These are phyloP conservation scores for Tuber calosporum DNA, from an alignment of 495 filamentous ascomycete species.

Conservation along the genomic window DNA sequence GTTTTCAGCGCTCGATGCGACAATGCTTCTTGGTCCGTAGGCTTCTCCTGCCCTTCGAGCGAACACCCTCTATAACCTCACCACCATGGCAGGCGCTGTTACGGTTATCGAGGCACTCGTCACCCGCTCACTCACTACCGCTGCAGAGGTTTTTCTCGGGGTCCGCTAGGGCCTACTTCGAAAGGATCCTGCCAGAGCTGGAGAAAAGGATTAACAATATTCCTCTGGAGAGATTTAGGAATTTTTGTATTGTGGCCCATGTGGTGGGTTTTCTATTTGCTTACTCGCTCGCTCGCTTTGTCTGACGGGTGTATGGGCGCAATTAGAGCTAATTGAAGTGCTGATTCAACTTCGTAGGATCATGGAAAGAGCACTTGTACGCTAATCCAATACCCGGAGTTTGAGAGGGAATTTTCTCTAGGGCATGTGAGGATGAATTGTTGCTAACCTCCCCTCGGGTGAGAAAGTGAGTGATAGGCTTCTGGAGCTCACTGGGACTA, in stretches of 20 bases:
- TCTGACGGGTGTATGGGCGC: background rate
- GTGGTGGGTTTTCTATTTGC: slow-evolving; percentile 47
- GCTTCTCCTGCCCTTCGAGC: slow-evolving; percentile 24
- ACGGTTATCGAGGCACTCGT: background rate
- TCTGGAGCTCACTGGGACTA: slow-evolving; percentile 91
- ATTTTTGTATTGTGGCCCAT: slow-evolving; percentile 97
- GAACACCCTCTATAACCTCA: background rate
- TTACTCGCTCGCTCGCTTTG: background rate
- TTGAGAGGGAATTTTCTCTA: background rate
- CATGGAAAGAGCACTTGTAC: slow-evolving; percentile 85
- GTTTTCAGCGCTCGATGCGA: slow-evolving; percentile 23
- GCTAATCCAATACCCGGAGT: slow-evolving; percentile 1
- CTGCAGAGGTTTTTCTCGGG: slow-evolving; percentile 19
- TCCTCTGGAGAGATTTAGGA: slow-evolving; percentile 84
- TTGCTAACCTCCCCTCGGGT: background rate
- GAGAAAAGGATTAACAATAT: slow-evolving; percentile 79
- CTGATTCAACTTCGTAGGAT: slow-evolving; percentile 47
- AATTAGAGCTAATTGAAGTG: background rate
- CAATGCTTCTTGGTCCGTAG: slow-evolving; percentile 35
- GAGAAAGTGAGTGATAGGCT: slow-evolving; percentile 66
- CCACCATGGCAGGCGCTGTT: slow-evolving; percentile 4
- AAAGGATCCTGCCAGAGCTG: slow-evolving; percentile 49
- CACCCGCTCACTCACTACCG: background rate
- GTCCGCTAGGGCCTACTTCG: slow-evolving; percentile 12
- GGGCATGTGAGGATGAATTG: background rate